Evolutionary conservation across 169 alveolate species (phyloP), one percentile per base, ranked within the genome.

Genomic region (Hepatocystis sp.): DNA sequence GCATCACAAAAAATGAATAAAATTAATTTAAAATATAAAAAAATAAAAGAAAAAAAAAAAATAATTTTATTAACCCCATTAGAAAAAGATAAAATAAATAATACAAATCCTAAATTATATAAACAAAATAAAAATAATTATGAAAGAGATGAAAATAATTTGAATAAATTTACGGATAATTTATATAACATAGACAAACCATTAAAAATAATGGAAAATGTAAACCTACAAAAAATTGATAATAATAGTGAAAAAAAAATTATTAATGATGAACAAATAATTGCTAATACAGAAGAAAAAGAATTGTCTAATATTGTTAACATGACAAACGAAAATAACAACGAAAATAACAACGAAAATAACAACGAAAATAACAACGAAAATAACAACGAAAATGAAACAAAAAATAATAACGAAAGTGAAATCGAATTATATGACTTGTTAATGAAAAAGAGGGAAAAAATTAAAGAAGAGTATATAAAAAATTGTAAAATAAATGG

Each of bases 1-100:
- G 86, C 86, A 7, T 46, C 86, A 13, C 66, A 56, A 34, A 61
- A 64, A 63, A 71, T 71, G 86, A 71, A 39, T 36, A 60, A 71
- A 58, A 71, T 71, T 71, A 71, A 71, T 63, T 34, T 27, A 34
- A 71, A 71, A 27, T 30, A 58, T 51, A 34, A 56, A n/a, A 34
- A 58, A 36, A 76, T 28, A 21, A 60, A 36, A 36, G 30, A 28
- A 30, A 65, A 53, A 40, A 71, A 52, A 27, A 47, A 51, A 44
- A 60, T 71, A 34, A 25, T 58, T 17, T 10, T 71, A 40, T 17
- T 71, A 25, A 58, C 34, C 34, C 0, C 32, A 1, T 34, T 65
- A 60, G n/a, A 5, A 10, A 42, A 47, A 19, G 15, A 28, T 27
- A n/a, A 28, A 42, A 44, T 32, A 1, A 1, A 36, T 17, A 7